phyloP scores from a whole-genome alignment of 1,284 basidiomycete species.

The Apiotrichum gracile region DNA sequence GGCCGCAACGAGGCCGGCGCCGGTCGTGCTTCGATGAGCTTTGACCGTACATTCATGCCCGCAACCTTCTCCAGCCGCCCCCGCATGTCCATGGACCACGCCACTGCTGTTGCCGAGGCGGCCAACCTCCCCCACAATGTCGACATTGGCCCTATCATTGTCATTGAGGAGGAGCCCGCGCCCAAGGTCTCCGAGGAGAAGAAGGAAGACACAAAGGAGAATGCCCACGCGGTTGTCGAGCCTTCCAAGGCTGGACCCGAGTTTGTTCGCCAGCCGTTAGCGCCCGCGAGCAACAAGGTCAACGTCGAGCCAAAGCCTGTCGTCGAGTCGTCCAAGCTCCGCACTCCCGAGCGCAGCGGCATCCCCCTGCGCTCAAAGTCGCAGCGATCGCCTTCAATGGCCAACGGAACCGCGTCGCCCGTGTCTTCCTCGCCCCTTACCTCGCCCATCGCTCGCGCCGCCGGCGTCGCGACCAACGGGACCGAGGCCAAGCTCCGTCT shows the following conservation, averaged over 20 bases:
- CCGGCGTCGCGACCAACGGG: constrained; percentile 7
- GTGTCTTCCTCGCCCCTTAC: background rate
- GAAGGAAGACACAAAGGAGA: background rate
- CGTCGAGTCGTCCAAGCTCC: constrained; percentile 5
- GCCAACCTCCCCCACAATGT: constrained; percentile 22
- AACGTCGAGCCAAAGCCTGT: constrained; percentile 25
- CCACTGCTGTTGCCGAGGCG: background rate
- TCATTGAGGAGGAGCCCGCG: constrained; percentile 9
- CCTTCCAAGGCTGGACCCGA: background rate
- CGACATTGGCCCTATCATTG: constrained; percentile 9
- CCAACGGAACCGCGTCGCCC: background rate
- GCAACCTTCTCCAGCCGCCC: background rate
- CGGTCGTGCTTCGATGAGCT: background rate
- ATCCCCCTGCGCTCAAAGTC: constrained; percentile 9
- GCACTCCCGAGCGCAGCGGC: background rate
- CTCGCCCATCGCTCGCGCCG: background rate
- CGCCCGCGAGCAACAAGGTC: constrained; percentile 22
- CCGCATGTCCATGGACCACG: constrained; percentile 2
- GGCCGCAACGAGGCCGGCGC: constrained; percentile 18
- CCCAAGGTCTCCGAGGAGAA: background rate
- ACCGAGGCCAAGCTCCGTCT: constrained; percentile 64
- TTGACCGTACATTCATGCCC: background rate
- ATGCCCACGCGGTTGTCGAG: background rate
- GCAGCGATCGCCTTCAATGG: constrained; percentile 1
- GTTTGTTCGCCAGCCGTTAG: constrained; percentile 2